Conservation (phyloP, 2,329 filamentous ascomycete genomes). For the Xylaria sp. region DNA sequence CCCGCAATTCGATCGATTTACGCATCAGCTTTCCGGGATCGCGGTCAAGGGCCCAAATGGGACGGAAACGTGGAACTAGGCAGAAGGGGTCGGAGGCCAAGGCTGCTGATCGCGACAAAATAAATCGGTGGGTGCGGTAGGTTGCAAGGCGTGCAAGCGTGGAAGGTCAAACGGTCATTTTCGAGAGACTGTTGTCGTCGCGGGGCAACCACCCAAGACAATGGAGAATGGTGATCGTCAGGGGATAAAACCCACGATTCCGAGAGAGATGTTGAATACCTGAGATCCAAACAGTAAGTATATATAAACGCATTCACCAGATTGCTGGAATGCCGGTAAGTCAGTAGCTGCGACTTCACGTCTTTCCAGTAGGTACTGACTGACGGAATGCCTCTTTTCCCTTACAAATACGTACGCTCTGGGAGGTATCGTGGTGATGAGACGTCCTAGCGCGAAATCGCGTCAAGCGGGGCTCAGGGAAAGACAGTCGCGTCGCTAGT, state of each 20-base stretch:
- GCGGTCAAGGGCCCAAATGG: neutral
- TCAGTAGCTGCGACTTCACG: too few species aligned
- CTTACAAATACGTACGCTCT: neutral
- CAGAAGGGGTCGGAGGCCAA: neutral
- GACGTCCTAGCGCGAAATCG: conserved; percentile 11
- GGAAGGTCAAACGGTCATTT: too few species aligned
- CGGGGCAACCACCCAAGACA: neutral
- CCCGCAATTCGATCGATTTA: neutral
- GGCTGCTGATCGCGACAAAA: neutral
- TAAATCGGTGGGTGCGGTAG: too few species aligned
- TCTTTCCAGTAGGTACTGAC: neutral
- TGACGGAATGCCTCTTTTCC: neutral
- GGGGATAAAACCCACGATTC: conserved; percentile 20
- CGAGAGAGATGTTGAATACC: neutral
- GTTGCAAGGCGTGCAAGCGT: too few species aligned
- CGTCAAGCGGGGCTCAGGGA: conserved; percentile 15
- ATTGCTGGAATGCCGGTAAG: neutral
- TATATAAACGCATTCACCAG: neutral
- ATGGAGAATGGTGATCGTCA: conserved; percentile 20
- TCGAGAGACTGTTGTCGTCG: neutral
- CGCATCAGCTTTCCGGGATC: neutral
- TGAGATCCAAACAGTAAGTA: neutral
- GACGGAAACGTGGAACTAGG: neutral
- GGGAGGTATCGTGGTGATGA: conserved; percentile 16
- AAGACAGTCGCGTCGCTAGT: neutral